Base-by-base conservation (phyloP, 2,329 filamentous ascomycete species). In the Paradendryphiella salina region DNA sequence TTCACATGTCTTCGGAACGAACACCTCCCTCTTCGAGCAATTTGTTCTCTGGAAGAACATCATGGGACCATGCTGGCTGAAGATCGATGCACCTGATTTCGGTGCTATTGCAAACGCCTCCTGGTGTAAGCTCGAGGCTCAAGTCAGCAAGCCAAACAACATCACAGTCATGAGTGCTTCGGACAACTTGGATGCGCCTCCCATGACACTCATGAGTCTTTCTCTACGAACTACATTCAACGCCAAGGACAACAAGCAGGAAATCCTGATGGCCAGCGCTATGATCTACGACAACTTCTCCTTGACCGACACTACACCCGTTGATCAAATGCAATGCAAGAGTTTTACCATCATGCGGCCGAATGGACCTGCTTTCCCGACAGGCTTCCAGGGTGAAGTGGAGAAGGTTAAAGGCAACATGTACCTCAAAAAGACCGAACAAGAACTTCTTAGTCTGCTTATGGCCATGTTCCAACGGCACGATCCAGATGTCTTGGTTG, bases 11-110 rank as follows among this genome's bases (percentile, higher is more conserved):
- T 99, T 99, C 62, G 94, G 95, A 21, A 88, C 88, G 49, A 96
- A 94, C 72, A 99, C 94, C 0, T 85, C 90, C 1, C 80, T 99
- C 0, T 99, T 99, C 64, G 94, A 99, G 74, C 94, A 99, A 64
- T 99, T 99, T 69, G 94, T 99, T 15, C 81, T 99, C 4, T 96
- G 92, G 89, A 97, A 96, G 77, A 96, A 96, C 69, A 89, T 99
- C 63, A 99, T 96, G 93, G 94, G 94, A 1, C 94, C 94, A 23
- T 97, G 94, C 72, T 99, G 94, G 94, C 82, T 99, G 37, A 92
- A 87, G 69, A 94, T 99, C 47, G 83, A 91, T 59, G 87, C 88
- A 60, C 89, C 89, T 23, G 86, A 96, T 71, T 96, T 96, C 69
- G 82, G 82, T 14, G 80, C 88, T 5, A 81, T 97, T 60, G 93